Base-by-base conservation (phyloP, 371 early-diverging fungal species). In the Batkoa obscura region DNA sequence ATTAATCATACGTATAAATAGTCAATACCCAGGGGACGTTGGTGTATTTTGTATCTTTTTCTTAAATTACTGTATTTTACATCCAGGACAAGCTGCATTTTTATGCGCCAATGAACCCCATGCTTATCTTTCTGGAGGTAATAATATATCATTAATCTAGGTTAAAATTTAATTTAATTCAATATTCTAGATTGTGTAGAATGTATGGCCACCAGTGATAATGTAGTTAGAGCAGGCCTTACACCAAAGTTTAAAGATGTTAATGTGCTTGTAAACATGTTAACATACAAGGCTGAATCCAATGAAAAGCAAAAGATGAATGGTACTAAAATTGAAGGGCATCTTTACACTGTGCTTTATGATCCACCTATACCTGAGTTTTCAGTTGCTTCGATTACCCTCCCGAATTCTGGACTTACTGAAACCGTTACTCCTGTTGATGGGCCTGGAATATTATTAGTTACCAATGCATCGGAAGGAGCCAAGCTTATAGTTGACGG, bases 191-290 rank as follows among this genome's bases (percentile, higher is more conserved):
- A 97, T 67, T 91, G 89, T 68, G 77, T 95, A 43, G 98, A 97
- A 68, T 95, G 94, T 67, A 97, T 97, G 98, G 96, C 98, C 2
- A 79, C 93, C 3, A 84, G 84, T 55, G 98, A 97, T 67, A 97
- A 97, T 64, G 98, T 97, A 0, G 89, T 97, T 2, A 84, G 98
- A 34, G 88, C 95, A 2, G 98, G 98, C 3, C 66, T 97, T 54
- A 97, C 98, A 5, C 98, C 98, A n/a, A 97, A 97, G 68, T 86
- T 90, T 67, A 90, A 90, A 71, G 96, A 97, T 67, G 94, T 97
- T 17, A 71, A 79, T 17, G 90, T 92, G 2, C 74, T 97, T 30
- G 81, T 88, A 0, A 65, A 76, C 17, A 95, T 94, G 93, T 72
- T 95, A 46, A 92, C 96, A 6, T 97, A 94, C 64, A 79, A 80